Evolutionary conservation across 176 grass and related monocot species (phyloP).

Genomic region (Luzula sylvatica): DNA sequence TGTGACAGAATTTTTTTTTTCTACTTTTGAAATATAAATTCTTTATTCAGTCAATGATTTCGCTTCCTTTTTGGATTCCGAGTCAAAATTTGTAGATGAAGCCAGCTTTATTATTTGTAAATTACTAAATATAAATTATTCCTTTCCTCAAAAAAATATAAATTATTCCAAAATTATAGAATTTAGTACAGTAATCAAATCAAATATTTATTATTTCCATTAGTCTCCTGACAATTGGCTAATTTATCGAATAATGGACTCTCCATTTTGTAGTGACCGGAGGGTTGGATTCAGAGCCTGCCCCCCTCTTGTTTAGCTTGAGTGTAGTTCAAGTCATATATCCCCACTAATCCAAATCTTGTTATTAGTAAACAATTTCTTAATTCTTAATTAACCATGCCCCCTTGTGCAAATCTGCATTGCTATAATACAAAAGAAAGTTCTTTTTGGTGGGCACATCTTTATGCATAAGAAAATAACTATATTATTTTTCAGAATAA

Average conservation of each 20-base stretch:
- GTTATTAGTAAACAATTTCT: slow-evolving; percentile 48
- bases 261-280: not conserved
- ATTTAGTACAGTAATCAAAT: not conserved
- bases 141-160: too few relatives aligned
- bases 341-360: slow-evolving; percentile 41
- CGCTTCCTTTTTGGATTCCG: not conserved
- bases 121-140: too few relatives aligned
- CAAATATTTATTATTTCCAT: not conserved
- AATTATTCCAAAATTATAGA: slow-evolving; percentile 7
- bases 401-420: not conserved
- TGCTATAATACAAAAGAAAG: slow-evolving; percentile 2
- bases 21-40: slow-evolving; percentile 1
- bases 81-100: not conserved
- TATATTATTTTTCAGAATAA: too few relatives aligned
- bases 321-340: slow-evolving; percentile 35
- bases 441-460: not conserved
- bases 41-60: not conserved
- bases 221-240: too few relatives aligned
- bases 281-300: slow-evolving; percentile 21
- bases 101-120: not conserved
- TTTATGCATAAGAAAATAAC: too few relatives aligned
- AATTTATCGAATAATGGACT: not conserved
- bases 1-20: slow-evolving; percentile 6
- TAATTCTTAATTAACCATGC: not conserved
- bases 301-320: slow-evolving; percentile 31